Base-by-base conservation (phyloP, 2,329 filamentous ascomycete genomes). In the Fusarium newnesense region DNA sequence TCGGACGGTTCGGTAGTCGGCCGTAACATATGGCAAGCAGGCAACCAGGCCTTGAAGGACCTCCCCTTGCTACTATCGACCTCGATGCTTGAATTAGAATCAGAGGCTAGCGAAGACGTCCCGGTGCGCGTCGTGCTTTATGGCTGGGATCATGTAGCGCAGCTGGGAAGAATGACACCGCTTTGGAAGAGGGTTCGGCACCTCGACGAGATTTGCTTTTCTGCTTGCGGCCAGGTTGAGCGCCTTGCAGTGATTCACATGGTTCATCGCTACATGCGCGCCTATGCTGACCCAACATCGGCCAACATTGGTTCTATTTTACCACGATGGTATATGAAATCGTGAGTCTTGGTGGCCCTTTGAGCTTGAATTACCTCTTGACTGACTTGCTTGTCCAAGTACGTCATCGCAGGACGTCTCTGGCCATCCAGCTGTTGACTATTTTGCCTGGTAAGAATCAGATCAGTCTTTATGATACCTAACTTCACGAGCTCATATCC, bases 181-280 rank as follows among this genome's bases (percentile, higher is more conserved):
- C 47, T 50, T 9, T 50, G 47, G 47, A 50, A 11, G 28, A 32
- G 47, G 21, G 21, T 50, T 18, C 47, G 47, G 28, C 28, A 50
- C 21, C 47, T 50, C 1, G 47, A 50, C 21, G 47, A 50, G 10
- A 50, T 50, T 18, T 50, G 47, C 47, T 50, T 50, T 32, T 50
- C 47, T 50, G 28, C 21, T 19, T 50, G 47, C 8, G 28, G 47
- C 28, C 47, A 50, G 28, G 47, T 50, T 24, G 47, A 50, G 28
- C 47, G 47, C 13, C 47, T 50, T 34, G 47, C 47, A 8, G 47
- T 50, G 47, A 50, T 50, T 32, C 47, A 50, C 28, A 50, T 50
- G 47, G 28, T 50, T 32, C 47, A 50, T 8, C 21, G 47, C 21
- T 50, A 32, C 8, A 50, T 50, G 47, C 47, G 47, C 10, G 47